phyloP scores from a whole-genome alignment of 257 asterid species.

The Solanum sejunctum region DNA sequence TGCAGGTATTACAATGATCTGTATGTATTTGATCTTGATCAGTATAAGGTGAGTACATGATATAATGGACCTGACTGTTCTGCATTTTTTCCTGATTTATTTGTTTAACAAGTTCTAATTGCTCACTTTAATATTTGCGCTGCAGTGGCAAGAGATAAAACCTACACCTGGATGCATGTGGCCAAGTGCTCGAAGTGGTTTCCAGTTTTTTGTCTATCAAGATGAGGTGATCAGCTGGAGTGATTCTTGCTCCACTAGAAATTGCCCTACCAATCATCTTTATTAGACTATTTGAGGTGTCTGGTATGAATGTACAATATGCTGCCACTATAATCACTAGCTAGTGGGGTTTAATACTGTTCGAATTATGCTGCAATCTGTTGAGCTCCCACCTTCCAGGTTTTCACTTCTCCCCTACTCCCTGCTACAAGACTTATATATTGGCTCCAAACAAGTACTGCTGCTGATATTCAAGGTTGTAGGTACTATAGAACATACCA shows the following conservation, averaged over 20 bases:
- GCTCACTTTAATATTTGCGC: conserved; percentile 3
- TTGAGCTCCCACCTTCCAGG: background rate
- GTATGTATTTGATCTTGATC: conserved; percentile 89
- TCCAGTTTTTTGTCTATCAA: conserved; percentile 80
- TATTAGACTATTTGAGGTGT: background rate
- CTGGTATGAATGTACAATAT: background rate
- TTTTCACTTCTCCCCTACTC: background rate
- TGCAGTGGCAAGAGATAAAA: conserved; percentile 97
- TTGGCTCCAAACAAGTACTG: background rate
- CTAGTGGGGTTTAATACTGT: background rate
- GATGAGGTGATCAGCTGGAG: conserved; percentile 43
- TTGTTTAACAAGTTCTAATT: conserved; percentile 2
- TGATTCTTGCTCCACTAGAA: background rate
- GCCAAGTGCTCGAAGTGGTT: conserved; percentile 99
- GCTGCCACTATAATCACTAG: background rate
- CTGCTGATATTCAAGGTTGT: background rate
- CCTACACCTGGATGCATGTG: conserved; percentile 87
- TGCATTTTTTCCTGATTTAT: background rate
- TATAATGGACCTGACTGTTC: background rate
- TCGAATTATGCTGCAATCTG: background rate
- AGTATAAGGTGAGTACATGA: conserved; percentile 54
- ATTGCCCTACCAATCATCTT: background rate
- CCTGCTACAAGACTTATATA: background rate
- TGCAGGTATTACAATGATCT: conserved; percentile 90
- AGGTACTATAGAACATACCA: background rate